phyloP scores from a whole-genome alignment of 768 basidiomycete genomes.

The Lepiota brunneoincarnata region DNA sequence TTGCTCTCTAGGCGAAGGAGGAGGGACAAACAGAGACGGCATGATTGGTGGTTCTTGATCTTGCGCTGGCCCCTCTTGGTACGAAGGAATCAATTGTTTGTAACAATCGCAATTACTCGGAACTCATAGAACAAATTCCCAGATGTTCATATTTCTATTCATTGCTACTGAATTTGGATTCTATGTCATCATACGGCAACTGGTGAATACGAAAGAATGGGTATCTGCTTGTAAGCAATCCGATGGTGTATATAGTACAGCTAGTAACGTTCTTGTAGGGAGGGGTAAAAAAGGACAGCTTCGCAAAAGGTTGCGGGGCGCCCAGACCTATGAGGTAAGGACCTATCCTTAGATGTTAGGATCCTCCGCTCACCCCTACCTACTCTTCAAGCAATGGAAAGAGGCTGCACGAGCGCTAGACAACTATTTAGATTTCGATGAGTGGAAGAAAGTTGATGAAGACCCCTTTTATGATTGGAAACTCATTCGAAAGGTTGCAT shows the following conservation, averaged over 20 bases:
- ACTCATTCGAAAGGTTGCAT: conserved; percentile 69
- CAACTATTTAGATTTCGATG: conserved; percentile 76
- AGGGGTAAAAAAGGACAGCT: conserved; percentile 80
- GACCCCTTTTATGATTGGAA: conserved; percentile 92
- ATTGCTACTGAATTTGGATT: conserved; percentile 82
- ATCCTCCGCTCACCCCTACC: not conserved
- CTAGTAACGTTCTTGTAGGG: conserved; percentile 45
- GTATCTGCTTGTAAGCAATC: conserved; percentile 70
- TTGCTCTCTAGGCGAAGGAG: conserved; percentile 24
- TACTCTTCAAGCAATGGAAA: conserved; percentile 74
- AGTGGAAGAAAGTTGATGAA: conserved; percentile 88
- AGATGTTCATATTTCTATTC: conserved; percentile 82
- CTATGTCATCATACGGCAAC: conserved; percentile 85
- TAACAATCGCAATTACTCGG: not conserved
- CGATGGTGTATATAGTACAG: not conserved
- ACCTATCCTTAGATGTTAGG: not conserved
- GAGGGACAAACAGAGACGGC: conserved; percentile 38
- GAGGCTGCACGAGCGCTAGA: conserved; percentile 76
- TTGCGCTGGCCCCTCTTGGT: conserved; percentile 88
- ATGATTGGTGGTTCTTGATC: conserved; percentile 76
- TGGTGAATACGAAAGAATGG: conserved; percentile 95
- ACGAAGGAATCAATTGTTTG: conserved; percentile 17
- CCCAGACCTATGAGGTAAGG: conserved; percentile 69
- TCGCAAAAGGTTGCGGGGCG: conserved; percentile 69
- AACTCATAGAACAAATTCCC: conserved; percentile 1